These are phyloP conservation scores for Colletotrichum cereale DNA, from an alignment of 2,329 filamentous ascomycete genomes.

Conservation along the genomic window DNA sequence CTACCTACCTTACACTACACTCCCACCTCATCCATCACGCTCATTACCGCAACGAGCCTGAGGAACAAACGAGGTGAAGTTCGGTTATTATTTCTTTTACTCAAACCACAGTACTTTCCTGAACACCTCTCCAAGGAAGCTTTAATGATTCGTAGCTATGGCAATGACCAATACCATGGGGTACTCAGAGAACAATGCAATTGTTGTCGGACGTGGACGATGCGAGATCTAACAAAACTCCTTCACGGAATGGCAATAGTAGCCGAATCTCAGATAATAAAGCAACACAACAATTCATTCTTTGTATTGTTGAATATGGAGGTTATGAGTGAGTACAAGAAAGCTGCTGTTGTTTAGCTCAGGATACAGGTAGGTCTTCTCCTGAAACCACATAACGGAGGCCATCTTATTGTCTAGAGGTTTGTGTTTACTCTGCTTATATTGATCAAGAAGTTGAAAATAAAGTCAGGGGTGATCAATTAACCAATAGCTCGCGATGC, in stretches of 20 bases:
- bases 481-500: neutral
- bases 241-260: too few species aligned
- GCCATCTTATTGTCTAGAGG: neutral
- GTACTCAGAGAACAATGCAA: neutral
- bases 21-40: neutral
- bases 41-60: neutral
- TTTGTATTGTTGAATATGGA: too few species aligned
- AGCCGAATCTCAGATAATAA: too few species aligned
- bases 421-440: neutral
- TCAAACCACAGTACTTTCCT: neutral
- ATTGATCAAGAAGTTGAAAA: neutral
- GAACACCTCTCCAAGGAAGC: neutral
- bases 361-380: neutral
- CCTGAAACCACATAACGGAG: neutral
- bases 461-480: neutral
- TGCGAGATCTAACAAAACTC: too few species aligned
- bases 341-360: too few species aligned
- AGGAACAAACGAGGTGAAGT: neutral
- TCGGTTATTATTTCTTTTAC: neutral
- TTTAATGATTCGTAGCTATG: neutral
- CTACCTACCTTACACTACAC: neutral
- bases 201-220: too few species aligned
- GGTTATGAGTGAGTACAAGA: neutral
- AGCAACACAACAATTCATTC: too few species aligned
- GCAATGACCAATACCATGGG: neutral